A percentile compares a stretch with the other conserved stretches of the same genome.
phyloP scores from a whole-genome alignment of 306 rosid genomes.

The Leucaena leucocephala region DNA sequence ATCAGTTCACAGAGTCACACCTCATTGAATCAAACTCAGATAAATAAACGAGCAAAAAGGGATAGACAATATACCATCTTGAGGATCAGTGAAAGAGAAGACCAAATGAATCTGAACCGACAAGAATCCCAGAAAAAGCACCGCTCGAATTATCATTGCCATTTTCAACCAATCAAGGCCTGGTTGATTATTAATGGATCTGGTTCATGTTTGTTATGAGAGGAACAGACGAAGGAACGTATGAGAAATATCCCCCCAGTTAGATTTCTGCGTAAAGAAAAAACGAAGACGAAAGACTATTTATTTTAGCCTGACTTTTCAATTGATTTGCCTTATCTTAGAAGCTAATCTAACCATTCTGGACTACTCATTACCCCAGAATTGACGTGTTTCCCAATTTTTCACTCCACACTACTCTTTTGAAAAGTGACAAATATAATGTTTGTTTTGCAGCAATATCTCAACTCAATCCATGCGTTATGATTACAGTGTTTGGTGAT shows the following conservation, averaged over 20 bases:
- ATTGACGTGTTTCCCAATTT: slow-evolving; percentile 31
- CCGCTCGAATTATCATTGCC: slow-evolving; percentile 39
- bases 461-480: background rate
- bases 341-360: slow-evolving; percentile 47
- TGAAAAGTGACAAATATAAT: background rate
- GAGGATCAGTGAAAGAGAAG: slow-evolving; percentile 54
- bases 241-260: slow-evolving; percentile 24
- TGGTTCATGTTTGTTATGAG: background rate
- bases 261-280: slow-evolving; percentile 1
- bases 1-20: background rate
- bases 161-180: slow-evolving; percentile 32
- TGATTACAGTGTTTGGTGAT: slow-evolving; percentile 16
- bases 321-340: slow-evolving; percentile 57
- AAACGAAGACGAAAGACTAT: slow-evolving; percentile 32
- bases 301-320: slow-evolving; percentile 25
- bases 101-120: slow-evolving; percentile 48
- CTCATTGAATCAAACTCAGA: background rate
- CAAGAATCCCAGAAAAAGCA: slow-evolving; percentile 57
- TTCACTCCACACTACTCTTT: slow-evolving; percentile 35
- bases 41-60: background rate
- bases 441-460: background rate
- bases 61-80: slow-evolving; percentile 50
- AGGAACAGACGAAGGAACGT: background rate
- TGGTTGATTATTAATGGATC: background rate
- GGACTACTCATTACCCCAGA: background rate